Conservation (phyloP, 2,329 filamentous ascomycete genomes). For the Aspergillus candidus region DNA sequence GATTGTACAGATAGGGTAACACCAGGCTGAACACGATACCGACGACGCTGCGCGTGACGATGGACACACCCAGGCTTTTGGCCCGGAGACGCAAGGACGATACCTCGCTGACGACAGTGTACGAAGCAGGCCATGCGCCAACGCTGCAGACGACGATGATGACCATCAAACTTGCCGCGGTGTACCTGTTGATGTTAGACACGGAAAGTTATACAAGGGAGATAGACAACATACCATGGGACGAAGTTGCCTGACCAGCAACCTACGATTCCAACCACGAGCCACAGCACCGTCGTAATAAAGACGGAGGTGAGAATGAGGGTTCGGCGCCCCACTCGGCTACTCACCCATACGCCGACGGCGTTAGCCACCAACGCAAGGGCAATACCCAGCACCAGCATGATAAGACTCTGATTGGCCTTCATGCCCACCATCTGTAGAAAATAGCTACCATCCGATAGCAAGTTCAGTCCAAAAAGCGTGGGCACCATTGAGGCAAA, state of each 20-base stretch:
- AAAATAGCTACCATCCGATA: conserved; percentile 41
- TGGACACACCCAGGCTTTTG: conserved; percentile 36
- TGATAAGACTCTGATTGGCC: conserved; percentile 30
- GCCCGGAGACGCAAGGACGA: conserved; percentile 33
- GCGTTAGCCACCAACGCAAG: conserved; percentile 44
- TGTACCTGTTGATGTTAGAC: conserved; percentile 29
- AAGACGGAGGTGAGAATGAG: conserved; percentile 24
- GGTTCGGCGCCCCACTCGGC: conserved; percentile 35
- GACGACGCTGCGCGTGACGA: conserved; percentile 37
- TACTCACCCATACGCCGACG: conserved; percentile 41
- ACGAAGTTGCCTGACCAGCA: conserved; percentile 36
- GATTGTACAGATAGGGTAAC: conserved; percentile 49
- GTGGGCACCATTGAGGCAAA: conserved; percentile 41
- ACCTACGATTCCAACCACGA: conserved; percentile 44
- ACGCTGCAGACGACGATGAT: conserved; percentile 37
- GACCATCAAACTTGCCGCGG: conserved; percentile 40
- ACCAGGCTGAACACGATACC: conserved; percentile 42
- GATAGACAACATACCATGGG: conserved; percentile 31
- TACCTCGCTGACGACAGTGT: conserved; percentile 30
- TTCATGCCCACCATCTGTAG: conserved; percentile 31
- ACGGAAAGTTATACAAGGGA: background rate
- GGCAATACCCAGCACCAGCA: conserved; percentile 44
- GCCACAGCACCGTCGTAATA: conserved; percentile 36
- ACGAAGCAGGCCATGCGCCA: conserved; percentile 33
- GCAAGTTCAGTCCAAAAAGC: conserved; percentile 43